Evolutionary conservation across 2,329 filamentous ascomycete species (phyloP), one percentile per base, ranked within the genome.

Genomic region (Coniochaeta pulveracea): DNA sequence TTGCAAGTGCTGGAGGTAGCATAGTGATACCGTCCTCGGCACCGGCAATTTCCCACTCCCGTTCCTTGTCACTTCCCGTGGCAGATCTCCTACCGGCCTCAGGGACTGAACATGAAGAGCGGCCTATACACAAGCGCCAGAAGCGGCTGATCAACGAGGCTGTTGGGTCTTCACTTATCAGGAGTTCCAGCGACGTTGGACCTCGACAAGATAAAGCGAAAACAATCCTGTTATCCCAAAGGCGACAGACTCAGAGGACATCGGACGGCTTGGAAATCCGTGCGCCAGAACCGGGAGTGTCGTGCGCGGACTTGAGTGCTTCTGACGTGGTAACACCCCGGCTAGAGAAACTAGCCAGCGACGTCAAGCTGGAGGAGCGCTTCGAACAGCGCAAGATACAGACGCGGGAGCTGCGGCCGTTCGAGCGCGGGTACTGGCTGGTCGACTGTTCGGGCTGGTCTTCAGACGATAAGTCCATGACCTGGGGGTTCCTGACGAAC

Each of bases 401-500:
- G 33, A 55, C 56, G 2, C 62, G 78, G 4, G 48, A 54, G 0
- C 55, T 80, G 2, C 55, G 64, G 3, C 55, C 57, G 0, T 69
- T 80, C 23, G 85, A 93, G 51, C 68, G 88, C 11, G 88, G 86
- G 1, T 76, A 82, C 54, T 95, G 88, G 88, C 52, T 63, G 3
- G 46, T 94, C 4, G 60, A 76, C 41, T 76, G 69, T 42, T 48
- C 55, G 1, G 33, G 43, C 1, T 85, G 80, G 80, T 48, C 57
- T 1, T 34, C 48, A 0, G 51, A 55, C 0, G 46, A 65, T 4
- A 68, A 71, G 32, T 50, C 60, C 11, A 57, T 64, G 3, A 66
- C 76, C 6, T 88, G 82, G 80, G 52, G 56, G 1, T 76, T 69
- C 33, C 56, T 86, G 16, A 60, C 60, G 5, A 66, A 76, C 11